These are phyloP conservation scores for Coemansia sp. DNA, from an alignment of 192 early-diverging fungal species.

Conservation along the genomic window DNA sequence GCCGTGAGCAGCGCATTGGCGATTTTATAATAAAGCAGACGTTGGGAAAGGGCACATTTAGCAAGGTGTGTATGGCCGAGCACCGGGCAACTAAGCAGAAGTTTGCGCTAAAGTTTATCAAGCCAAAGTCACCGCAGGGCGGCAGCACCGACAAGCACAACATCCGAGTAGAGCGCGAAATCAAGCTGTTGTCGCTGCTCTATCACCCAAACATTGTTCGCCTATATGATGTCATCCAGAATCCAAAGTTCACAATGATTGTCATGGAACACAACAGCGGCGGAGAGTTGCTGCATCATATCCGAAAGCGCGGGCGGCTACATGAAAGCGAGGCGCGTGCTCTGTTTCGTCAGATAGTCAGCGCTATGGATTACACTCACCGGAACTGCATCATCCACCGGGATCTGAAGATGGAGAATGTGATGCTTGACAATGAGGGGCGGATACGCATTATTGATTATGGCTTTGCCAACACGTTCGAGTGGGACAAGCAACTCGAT, in stretches of 20 bases:
- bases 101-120: constrained; percentile 70
- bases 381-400: constrained; percentile 69
- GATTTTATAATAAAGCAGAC: constrained; percentile 51
- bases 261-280: constrained; percentile 88
- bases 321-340: constrained; percentile 82
- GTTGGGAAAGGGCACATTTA: constrained; percentile 54
- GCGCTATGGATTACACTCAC: constrained; percentile 72
- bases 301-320: constrained; percentile 76
- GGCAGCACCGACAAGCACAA: constrained; percentile 66
- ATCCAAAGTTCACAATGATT: constrained; percentile 75
- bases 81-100: constrained; percentile 51
- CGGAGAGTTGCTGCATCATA: constrained; percentile 83
- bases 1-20: constrained; percentile 41
- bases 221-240: constrained; percentile 80
- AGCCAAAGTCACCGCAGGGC: constrained; percentile 51
- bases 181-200: constrained; percentile 77
- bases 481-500: constrained; percentile 52
- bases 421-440: constrained; percentile 71
- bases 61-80: constrained; percentile 53
- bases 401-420: constrained; percentile 87
- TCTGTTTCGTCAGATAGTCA: constrained; percentile 81
- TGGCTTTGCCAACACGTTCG: constrained; percentile 77
- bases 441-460: constrained; percentile 87
- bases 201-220: constrained; percentile 89
- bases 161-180: constrained; percentile 77